Evolutionary conservation across 805 yeast species (phyloP), one percentile per base, ranked within the genome.

Genomic region (Blastobotrys americana): DNA sequence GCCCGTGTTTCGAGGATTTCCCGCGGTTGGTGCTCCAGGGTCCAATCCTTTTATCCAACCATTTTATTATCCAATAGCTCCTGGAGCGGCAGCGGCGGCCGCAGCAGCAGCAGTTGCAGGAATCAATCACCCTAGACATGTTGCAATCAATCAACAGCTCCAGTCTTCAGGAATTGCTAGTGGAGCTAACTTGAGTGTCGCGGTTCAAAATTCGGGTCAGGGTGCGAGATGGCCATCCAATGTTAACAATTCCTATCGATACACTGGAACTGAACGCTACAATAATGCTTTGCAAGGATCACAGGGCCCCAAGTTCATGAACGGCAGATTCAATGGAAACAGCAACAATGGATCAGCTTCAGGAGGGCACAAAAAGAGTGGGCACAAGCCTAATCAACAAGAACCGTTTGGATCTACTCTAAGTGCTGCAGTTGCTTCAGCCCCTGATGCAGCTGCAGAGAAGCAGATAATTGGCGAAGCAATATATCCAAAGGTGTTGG

Each of bases 401-500:
- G 53, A 43, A 23, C 49, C 40, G 16, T 54, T 44, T 44, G 54
- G 53, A 17, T 54, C 61, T 21, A 61, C 74, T 38, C 71, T 84
- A 44, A 34, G 43, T 31, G 60, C 80, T 51, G 73, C 61, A 2
- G 54, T 59, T 1, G 63, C 63, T 2, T 54, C 63, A n/a, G 60
- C 66, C 4, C 58, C 88, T 86, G 66, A 50, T 21, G 49, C 56
- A 3, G 58, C 45, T 21, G 64, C 61, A 13, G 61, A 54, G 40
- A 57, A 56, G 50, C 59, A 57, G 45, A 53, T 60, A 25, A 53
- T 89, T 64, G 97, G 97, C 71, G 96, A 89, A 73, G 93, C 84
- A 65, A 74, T 89, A 61, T 87, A 88, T 73, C 84, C 89, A 59
- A 82, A 77, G 73, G 86, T 88, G 55, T 77, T 80, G 52, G 76